Evolutionary conservation across 169 alveolate species (phyloP).

Genomic region (Plasmodium cynomolgi): DNA sequence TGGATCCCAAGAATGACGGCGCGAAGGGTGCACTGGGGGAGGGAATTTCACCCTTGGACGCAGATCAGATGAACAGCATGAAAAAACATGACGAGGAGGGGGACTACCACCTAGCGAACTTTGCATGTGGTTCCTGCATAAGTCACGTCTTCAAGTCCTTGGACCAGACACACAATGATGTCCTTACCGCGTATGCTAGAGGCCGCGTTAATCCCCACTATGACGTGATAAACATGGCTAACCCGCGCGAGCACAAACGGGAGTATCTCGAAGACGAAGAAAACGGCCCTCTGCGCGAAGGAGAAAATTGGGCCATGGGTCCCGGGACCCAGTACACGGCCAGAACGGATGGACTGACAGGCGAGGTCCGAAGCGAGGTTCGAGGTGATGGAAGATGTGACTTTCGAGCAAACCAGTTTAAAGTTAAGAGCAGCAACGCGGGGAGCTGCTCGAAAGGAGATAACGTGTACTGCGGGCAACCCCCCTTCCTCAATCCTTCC

Average conservation of each 20-base stretch:
- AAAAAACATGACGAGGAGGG: neutral
- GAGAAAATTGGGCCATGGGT: neutral
- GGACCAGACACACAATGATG: neutral
- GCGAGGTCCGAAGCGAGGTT: neutral
- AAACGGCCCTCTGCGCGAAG: neutral
- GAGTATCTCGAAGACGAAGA: neutral
- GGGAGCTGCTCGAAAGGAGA: neutral
- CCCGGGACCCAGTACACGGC: neutral
- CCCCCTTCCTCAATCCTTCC: neutral
- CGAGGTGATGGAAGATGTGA: neutral
- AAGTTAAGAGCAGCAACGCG: neutral
- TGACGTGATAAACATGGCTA: neutral
- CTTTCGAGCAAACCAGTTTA: neutral
- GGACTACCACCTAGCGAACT: neutral
- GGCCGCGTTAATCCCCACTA: neutral
- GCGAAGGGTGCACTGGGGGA: neutral
- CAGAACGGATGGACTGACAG: neutral
- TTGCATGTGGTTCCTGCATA: neutral
- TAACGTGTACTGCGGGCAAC: neutral
- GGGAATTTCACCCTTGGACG: neutral
- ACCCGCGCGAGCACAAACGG: neutral
- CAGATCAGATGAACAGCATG: neutral
- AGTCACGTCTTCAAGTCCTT: neutral
- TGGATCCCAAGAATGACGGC: neutral
- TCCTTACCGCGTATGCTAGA: neutral